A percentile compares a stretch with the other conserved stretches of the same genome.
These are phyloP conservation scores for Aegilops bicornis DNA, from an alignment of 176 grass and related monocot genomes.

Conservation along the genomic window DNA sequence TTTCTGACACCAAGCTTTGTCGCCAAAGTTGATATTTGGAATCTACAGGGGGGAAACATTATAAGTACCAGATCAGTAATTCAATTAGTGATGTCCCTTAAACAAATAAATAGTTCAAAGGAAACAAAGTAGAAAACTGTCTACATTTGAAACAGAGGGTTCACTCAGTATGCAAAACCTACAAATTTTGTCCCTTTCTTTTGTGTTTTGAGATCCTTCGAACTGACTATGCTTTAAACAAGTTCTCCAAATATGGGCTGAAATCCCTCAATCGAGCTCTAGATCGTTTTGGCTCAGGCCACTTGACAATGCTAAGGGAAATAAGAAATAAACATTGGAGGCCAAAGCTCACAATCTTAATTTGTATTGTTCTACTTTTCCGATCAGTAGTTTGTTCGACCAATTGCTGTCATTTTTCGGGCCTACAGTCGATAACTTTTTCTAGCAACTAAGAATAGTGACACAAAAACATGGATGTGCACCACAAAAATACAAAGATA, in stretches of 20 bases:
- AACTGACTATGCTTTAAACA: neutral
- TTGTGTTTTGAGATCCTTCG: neutral
- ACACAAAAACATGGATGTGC: neutral
- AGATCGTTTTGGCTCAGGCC: neutral
- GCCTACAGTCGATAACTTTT: neutral
- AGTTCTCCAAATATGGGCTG: neutral
- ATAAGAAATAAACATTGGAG: neutral
- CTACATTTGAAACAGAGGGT: conserved; percentile 8
- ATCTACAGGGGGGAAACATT: conserved; percentile 35
- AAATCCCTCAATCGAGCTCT: neutral
- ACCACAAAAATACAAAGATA: neutral
- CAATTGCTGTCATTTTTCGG: neutral
- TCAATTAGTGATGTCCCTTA: neutral
- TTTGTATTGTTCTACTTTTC: neutral
- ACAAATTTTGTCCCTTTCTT: neutral
- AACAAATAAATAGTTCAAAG: neutral
- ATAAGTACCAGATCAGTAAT: conserved; percentile 5
- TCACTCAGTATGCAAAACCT: neutral
- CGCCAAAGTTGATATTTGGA: conserved; percentile 93
- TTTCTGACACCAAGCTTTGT: conserved; percentile 99
- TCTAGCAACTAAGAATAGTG: neutral
- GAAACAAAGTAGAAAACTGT: neutral
- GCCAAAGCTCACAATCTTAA: neutral
- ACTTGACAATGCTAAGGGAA: neutral
- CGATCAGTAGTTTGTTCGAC: neutral